Conservation (phyloP, 2,329 filamentous ascomycete species). For the Alternaria triticina region DNA sequence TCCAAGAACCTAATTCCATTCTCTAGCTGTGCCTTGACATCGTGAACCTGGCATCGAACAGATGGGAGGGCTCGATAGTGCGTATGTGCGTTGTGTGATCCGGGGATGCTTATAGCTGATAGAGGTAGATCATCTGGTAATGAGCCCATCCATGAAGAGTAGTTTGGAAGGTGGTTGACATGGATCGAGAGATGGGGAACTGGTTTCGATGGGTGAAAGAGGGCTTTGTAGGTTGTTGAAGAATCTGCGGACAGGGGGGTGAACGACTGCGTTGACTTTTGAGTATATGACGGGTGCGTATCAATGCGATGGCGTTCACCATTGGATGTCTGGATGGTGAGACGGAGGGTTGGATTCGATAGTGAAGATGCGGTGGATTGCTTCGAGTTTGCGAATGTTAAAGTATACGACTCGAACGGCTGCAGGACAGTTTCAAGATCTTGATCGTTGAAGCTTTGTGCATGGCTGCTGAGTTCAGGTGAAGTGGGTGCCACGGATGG, state of each 20-base stretch:
- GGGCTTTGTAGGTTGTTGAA: constrained; percentile 49
- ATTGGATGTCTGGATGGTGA: constrained; percentile 71
- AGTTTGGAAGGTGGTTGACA: constrained; percentile 39
- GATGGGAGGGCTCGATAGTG: constrained; percentile 84
- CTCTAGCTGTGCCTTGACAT: constrained; percentile 76
- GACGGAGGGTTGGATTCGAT: constrained; percentile 67
- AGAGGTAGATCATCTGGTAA: constrained; percentile 75
- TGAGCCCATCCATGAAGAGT: constrained; percentile 86
- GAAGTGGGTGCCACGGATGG: constrained; percentile 44
- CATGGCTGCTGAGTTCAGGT: constrained; percentile 59
- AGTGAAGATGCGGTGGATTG: not conserved
- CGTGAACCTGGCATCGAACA: constrained; percentile 88
- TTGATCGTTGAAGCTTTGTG: constrained; percentile 65
- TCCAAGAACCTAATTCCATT: constrained; percentile 96
- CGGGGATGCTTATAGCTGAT: constrained; percentile 85
- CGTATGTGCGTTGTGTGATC: constrained; percentile 94
- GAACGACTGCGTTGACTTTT: constrained; percentile 47
- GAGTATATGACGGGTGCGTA: constrained; percentile 62
- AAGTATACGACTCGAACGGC: constrained; percentile 70
- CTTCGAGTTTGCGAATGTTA: constrained; percentile 59
- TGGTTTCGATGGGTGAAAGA: constrained; percentile 56
- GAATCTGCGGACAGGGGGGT: constrained; percentile 49
- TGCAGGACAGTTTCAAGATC: constrained; percentile 69
- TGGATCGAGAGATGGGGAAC: constrained; percentile 41
- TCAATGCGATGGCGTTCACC: constrained; percentile 74